A percentile compares a stretch with the other conserved stretches of the same genome.
phyloP scores from a whole-genome alignment of 768 basidiomycete species.

The Tulasnella calospora region DNA sequence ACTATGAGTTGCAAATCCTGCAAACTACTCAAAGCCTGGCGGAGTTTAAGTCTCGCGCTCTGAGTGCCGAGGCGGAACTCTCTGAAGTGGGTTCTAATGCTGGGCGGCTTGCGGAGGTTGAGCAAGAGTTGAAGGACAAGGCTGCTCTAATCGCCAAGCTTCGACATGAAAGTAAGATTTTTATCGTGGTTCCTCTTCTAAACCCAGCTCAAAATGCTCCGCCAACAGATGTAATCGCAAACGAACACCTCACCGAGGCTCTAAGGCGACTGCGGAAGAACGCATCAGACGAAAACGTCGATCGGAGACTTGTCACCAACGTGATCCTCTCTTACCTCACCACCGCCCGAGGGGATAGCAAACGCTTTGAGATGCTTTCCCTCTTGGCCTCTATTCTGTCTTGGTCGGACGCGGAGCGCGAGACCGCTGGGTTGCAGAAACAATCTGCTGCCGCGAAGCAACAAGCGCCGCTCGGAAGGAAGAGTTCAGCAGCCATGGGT shows the following conservation, averaged over 20 bases:
- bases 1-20: constrained; percentile 69
- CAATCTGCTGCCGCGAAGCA: constrained; percentile 39
- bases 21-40: constrained; percentile 70
- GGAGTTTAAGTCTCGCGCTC: constrained; percentile 85
- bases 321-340: constrained; percentile 84
- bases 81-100: constrained; percentile 67
- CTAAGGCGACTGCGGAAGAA: constrained; percentile 87
- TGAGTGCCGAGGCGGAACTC: constrained; percentile 78
- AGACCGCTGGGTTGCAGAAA: constrained; percentile 76
- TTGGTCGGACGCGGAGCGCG: constrained; percentile 87
- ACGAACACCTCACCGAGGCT: constrained; percentile 96
- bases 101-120: constrained; percentile 62
- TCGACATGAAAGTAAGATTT: constrained; percentile 75
- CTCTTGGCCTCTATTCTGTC: constrained; percentile 84
- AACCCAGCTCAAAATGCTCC: constrained; percentile 18
- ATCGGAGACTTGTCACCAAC: constrained; percentile 89
- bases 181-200: background rate
- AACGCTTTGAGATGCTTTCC: constrained; percentile 94
- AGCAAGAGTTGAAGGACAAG: constrained; percentile 94
- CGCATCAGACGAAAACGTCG: constrained; percentile 81
- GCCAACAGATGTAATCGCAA: constrained; percentile 83
- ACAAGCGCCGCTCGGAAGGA: background rate
- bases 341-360: constrained; percentile 85
- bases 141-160: constrained; percentile 90
- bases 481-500: background rate